Base-by-base conservation (phyloP, 1,284 basidiomycete genomes). In the Trichosporon ovoides region DNA sequence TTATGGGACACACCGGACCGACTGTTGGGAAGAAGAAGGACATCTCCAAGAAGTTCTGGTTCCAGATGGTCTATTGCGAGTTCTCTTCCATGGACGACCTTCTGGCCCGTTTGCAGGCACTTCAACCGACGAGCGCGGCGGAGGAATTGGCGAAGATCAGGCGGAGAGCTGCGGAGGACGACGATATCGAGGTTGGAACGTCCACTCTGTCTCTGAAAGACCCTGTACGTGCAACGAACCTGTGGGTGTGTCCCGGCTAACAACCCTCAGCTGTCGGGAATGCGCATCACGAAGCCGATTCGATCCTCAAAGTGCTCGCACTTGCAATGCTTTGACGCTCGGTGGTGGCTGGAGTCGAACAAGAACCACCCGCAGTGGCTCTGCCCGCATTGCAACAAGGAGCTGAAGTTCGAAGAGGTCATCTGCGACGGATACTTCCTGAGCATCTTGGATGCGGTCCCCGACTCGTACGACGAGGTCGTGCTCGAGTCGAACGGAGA, bases 361-460 rank as follows among this genome's bases (percentile, higher is more conserved):
- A 90, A 96, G 69, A 88, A 91, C 77, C 95, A 94, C 6, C 96
- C 96, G 0, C 93, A 92, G 33, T 99, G 91, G 89, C 77, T 87
- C 37, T 98, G 96, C 75, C 95, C 96, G n/a, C 87, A 93, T 37
- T 98, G 96, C 77, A 90, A 90, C 74, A 87, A 85, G 69, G 80
- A 81, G 33, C 77, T 98, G 56, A 84, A 87, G 63, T 80, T 85
- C 12, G 87, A 89, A 37, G 90, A 97, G 59, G 78, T 99, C 33
- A 87, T 95, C 52, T 83, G 96, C 61, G 95, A 98, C 73, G 92
- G 66, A 13, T 71, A 64, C 56, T 64, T 68, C 20, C 49, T 68
- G 20, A 60, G 60, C 33, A 73, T 76, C 14, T 59, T 74, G 3
- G 56, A 68, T 12, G 62, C 68, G 3, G 67, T 70, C 0, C 84